Base-by-base conservation (phyloP, 257 asterid species). In the Ajuga chamaepitys region DNA sequence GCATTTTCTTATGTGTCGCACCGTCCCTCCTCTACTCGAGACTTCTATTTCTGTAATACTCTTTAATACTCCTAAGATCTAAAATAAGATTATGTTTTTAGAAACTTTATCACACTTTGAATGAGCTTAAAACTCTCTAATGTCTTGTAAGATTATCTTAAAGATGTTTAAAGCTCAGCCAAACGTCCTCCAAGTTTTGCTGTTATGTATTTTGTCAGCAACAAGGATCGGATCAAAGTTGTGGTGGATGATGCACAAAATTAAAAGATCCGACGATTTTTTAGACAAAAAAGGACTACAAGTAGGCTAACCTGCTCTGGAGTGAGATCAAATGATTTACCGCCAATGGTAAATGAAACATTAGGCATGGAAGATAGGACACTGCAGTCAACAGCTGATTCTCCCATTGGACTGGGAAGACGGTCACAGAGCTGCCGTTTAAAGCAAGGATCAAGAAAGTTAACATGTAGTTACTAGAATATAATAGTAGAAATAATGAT, bases 371-470 rank as follows among this genome's bases (percentile, higher is more conserved):
- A 68, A 66, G 89, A 76, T 72, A 89, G 77, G 64, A 42, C 48
- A 30, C 22, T 65, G 74, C 97, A 89, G 71, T 87, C 94, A 20
- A 89, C 91, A 59, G 89, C 70, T 25, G 95, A 87, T 76, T 89
- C 95, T 54, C 97, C 97, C 83, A 78, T 83, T 17, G 97, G 97
- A 71, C 91, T 89, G n/a, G 97, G 97, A 45, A 89, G 62, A 14
- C 81, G 78, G 20, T 89, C 89, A 64, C 97, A 89, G 51, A 89
- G 95, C 97, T 87, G 81, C 65, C 75, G n/a, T n/a, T n/a, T n/a
- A n/a, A n/a, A n/a, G n/a, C n/a, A n/a, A n/a, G n/a, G n/a, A n/a
- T n/a, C n/a, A n/a, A n/a, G n/a, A n/a, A n/a, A n/a, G n/a, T n/a
- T n/a, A n/a, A n/a, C n/a, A n/a, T n/a, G n/a, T n/a, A n/a, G n/a